Evolutionary conservation across 495 filamentous ascomycete genomes (phyloP).

Genomic region (Aspergillus haitiensis): DNA sequence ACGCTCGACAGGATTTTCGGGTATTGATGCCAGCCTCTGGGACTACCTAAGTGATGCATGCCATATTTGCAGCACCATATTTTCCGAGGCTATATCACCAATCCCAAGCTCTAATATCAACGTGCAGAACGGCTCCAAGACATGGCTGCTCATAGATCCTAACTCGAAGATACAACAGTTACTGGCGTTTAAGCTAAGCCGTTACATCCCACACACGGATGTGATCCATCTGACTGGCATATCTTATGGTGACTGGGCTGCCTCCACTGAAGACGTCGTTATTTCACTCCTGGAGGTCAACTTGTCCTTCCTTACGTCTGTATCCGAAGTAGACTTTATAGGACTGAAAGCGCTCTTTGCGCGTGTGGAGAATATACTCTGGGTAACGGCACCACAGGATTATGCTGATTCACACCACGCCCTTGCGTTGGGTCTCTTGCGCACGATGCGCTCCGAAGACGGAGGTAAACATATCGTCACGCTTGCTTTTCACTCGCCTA

Average conservation of each 20-base stretch:
- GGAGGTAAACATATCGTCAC: conserved; percentile 25
- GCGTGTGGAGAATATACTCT: not conserved
- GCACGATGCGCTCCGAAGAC: conserved; percentile 13
- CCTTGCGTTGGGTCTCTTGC: conserved; percentile 12
- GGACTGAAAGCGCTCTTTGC: not conserved
- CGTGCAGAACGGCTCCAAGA: not conserved
- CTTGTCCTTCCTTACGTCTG: not conserved
- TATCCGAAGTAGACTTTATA: conserved; percentile 9
- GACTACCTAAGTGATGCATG: conserved; percentile 9
- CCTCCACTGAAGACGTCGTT: not conserved
- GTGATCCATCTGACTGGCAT: too few species aligned
- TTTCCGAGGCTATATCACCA: not conserved
- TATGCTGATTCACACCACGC: not conserved
- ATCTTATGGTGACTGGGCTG: not conserved
- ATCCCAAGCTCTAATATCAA: too few species aligned
- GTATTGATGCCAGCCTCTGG: conserved; percentile 5
- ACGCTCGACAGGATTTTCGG: conserved; percentile 11
- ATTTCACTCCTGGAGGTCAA: conserved; percentile 1
- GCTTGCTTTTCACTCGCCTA: conserved; percentile 12
- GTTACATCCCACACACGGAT: not conserved
- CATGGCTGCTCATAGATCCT: not conserved
- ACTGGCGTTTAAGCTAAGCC: not conserved
- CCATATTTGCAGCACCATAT: conserved; percentile 6
- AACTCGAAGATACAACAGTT: not conserved
- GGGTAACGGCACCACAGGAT: conserved; percentile 6